A percentile compares a stretch with the other conserved stretches of the same genome.
Evolutionary conservation across 1,284 basidiomycete species (phyloP).

Genomic region (Malassezia equina): DNA sequence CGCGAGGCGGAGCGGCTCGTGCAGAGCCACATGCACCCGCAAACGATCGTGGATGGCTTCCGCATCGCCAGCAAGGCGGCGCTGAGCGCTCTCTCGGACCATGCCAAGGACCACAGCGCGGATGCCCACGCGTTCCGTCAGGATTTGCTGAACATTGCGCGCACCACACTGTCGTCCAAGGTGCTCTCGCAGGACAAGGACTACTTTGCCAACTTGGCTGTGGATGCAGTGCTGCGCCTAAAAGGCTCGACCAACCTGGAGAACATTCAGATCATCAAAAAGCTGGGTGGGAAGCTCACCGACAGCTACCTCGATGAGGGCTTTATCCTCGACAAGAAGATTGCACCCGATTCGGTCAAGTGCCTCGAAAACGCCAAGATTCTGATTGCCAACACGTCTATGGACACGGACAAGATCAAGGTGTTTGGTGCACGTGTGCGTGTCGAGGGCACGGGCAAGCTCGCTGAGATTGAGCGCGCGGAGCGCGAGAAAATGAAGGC

Average conservation of each 20-base stretch:
- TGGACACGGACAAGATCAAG: conserved; percentile 99
- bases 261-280: conserved; percentile 99
- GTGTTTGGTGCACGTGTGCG: conserved; percentile 93
- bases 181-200: conserved; percentile 94
- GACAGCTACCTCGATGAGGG: conserved; percentile 98
- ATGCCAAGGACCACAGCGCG: conserved; percentile 67
- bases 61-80: conserved; percentile 81
- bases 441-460: conserved; percentile 88
- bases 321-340: conserved; percentile 95
- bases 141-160: conserved; percentile 90
- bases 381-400: conserved; percentile 93
- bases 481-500: conserved; percentile 99
- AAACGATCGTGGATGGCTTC: conserved; percentile 98
- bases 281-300: conserved; percentile 93
- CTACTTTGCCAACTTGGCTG: conserved; percentile 96
- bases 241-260: conserved; percentile 95
- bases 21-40: conserved; percentile 79
- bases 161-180: conserved; percentile 91
- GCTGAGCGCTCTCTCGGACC: conserved; percentile 67
- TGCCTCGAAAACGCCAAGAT: conserved; percentile 90
- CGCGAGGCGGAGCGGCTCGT: conserved; percentile 94
- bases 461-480: conserved; percentile 92
- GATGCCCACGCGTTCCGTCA: conserved; percentile 68
- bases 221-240: conserved; percentile 86
- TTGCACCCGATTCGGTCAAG: conserved; percentile 89